Evolutionary conservation across 345 rosid genomes (phyloP), one percentile per base, ranked within the genome.

Genomic region (Camelina laxa): DNA sequence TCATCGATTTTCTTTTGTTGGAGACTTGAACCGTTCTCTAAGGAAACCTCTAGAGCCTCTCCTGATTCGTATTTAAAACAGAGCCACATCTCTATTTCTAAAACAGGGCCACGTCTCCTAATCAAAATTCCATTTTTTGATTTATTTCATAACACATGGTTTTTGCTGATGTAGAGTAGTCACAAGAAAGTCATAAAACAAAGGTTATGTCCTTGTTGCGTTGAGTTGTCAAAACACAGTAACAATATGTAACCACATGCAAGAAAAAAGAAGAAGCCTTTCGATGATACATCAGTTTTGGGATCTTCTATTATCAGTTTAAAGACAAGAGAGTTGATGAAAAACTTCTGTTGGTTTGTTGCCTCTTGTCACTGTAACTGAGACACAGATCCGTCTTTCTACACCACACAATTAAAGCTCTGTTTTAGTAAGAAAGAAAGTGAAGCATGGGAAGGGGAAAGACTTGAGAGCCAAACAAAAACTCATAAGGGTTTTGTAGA

Each of bases 381-480:
- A 63, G 44, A 36, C 56, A 69, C 70, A 75, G 74, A 61, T 76
- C 59, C 63, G n/a, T 64, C 15, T 48, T 27, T 76, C 75, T 70
- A 75, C 71, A 35, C 80, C 80, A 76, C 70, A 45, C 47, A 48
- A 36, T 12, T 12, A 30, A 12, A 68, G 38, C 16, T 20, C 45
- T 67, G 66, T 58, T 44, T 27, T 41, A 6, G 67, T 39, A 75
- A 57, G 68, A 17, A 50, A 38, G 79, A 21, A 12, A 54, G 74
- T 69, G 70, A 62, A 69, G 65, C 50, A 55, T 62, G 75, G 75
- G 22, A 39, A 54, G 19, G 31, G 57, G 69, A 60, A 55, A 69
- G 74, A 53, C 70, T 69, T 62, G 75, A 68, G 79, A 69, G 65
- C 7, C 71, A 63, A 76, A 76, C 75, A 62, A 76, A 76, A 53